Base-by-base conservation (phyloP, 2,329 filamentous ascomycete genomes). In the Aaosphaeria arxii region DNA sequence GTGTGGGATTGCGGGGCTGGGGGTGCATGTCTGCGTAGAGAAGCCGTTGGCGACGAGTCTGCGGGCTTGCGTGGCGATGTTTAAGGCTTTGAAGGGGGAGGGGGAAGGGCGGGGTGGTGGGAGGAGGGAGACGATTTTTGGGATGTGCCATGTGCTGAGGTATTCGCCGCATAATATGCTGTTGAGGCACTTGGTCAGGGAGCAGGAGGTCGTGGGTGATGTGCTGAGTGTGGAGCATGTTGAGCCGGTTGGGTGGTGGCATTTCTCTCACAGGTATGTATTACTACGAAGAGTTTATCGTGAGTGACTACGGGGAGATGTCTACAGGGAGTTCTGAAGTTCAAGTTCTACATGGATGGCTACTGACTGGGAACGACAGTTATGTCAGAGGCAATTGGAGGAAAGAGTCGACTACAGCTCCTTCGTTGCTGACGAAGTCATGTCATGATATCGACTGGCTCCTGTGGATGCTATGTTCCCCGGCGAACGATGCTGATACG, bases 381-480 rank as follows among this genome's bases (percentile, higher is more conserved):
- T 24, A 24, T 24, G 17, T 6, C 47, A 79, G 89, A 41, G 94
- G 94, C 11, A 96, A 97, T 71, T 97, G 94, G 94, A 83, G 92
- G 5, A 89, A 88, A 53, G 84, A 89, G 56, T 86, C 83, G 0
- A 86, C 75, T 5, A 85, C 81, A n/a, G 91, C 81, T 28, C 92
- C 86, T 5, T 92, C 88, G 1, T 77, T 99, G 1, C 78, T 99
- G 30, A 96, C 92, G 3, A 99, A 97, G 72, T 95, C 89, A 50
- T 97, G 94, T 59, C 94, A 99, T 62, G 94, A 99, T 59, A 88
- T 99, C 43, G 94, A 99, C 64, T 83, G 97, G 48, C 74, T 97
- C 4, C 76, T 97, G 11, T 99, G 94, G 94, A 74, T 97, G 42
- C 79, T 97, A 7, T 92, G 86, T 63, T 89, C 88, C 1, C 88